Base-by-base conservation (phyloP, 176 grass and related monocot genomes). In the Phoenix dactylifera region DNA sequence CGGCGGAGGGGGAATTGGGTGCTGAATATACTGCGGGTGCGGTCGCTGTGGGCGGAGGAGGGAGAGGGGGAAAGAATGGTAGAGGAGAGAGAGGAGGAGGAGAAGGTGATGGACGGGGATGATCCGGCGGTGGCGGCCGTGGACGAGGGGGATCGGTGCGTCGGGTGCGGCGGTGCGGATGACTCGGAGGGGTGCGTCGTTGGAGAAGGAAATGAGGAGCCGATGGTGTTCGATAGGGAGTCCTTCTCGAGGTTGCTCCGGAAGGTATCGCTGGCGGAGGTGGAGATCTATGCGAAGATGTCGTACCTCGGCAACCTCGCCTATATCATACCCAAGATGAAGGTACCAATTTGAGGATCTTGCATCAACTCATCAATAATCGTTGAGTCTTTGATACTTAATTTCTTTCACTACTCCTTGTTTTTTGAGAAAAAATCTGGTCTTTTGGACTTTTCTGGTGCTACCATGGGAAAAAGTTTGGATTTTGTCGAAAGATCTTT, bases 291-390 rank as follows among this genome's bases (percentile, higher is more conserved):
- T 65, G 83, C 78, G 39, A 98, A 78, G 72, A 74, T 92, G 73
- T 85, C 87, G 48, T 88, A 88, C 62, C 78, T 98, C 62, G 75
- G 93, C 78, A 85, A 80, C 69, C 76, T 98, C 52, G 66, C 93
- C 4, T 98, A 98, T 59, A 75, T 69, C 68, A 86, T 88, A 44
- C 71, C 82, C 48, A 80, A 30, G 59, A 92, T 98, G 48, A 71
- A 86, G 86, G 86, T 95, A 83, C 16, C 4, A 57, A 56, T 22
- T 24, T 68, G 19, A 18, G 19, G 1, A 16, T 54, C 54, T 63
- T 4, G 26, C 3, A 28, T 28, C 26, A 28, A 28, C 26, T 28
- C 3, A 4, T 28, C 3, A 28, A 28, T 28, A 28, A 28, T 28
- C 5, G 0, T 28, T 4, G 5, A 28, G 4, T 28, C 4, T 28